Evolutionary conservation across 345 rosid species (phyloP), one percentile per base, ranked within the genome.

Genomic region (Cardiospermum halicacabum): DNA sequence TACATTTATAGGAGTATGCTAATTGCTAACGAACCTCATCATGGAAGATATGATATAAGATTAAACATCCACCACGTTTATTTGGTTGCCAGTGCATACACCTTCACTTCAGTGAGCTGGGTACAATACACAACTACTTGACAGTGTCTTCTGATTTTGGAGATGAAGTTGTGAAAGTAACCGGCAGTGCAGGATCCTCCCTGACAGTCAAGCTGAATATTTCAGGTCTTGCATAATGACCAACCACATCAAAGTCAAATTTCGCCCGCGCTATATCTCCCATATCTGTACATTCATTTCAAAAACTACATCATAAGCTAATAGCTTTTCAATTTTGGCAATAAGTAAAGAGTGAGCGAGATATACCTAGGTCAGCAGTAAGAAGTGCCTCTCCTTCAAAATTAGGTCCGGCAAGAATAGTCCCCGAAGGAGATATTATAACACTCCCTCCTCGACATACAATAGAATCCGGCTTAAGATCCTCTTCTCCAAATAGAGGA

Each of bases 361-460:
- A 72, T 62, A 62, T 76, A 90, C 98, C 98, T 56, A 94, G 75
- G 78, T 90, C 99, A 28, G 96, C 92, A 22, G 96, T 74, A 74
- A 88, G 86, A 31, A 90, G 92, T 47, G 78, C 95, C 69, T 94
- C 96, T 58, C 91, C 95, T 5, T 90, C 84, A 58, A 82, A 94
- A 76, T 86, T 94, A 26, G 99, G 99, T 66, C 99, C 97, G 0
- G 97, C 96, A 57, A 94, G 64, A 66, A 94, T 84, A 72, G 78
- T 62, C 65, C 99, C 97, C 7, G 84, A 74, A 12, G 99, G 96
- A 32, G 99, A 88, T 75, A 88, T 85, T 57, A 90, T 91, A 32
- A 84, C 92, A 70, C 96, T 90, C 24, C 99, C 97, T 61, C 97
- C 97, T 11, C 89, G 85, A 67, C 99, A 90, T 55, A 94, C 96